phyloP scores from a whole-genome alignment of 768 basidiomycete species.

The Pulveroboletus ravenelii region DNA sequence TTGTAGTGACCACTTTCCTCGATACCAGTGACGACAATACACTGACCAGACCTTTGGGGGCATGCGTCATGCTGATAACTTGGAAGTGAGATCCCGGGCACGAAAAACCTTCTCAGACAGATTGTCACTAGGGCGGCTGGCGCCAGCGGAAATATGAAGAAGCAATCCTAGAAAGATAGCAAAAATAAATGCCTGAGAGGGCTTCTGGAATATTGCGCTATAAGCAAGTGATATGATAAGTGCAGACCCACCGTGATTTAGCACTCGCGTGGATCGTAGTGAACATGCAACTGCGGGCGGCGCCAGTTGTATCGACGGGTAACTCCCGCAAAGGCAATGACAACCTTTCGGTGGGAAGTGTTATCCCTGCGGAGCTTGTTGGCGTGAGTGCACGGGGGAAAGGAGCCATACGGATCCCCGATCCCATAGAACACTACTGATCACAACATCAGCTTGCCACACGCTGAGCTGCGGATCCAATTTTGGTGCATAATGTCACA shows the following conservation, averaged over 20 bases:
- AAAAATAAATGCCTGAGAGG: constrained; percentile 15
- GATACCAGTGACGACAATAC: too few species aligned
- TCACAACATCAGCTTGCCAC: not conserved
- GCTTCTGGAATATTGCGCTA: not conserved
- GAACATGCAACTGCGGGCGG: not conserved
- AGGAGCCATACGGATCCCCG: not conserved
- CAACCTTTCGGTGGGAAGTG: not conserved
- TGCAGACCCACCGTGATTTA: not conserved
- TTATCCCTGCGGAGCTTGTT: not conserved
- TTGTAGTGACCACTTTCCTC: not conserved
- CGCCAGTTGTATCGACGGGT: not conserved
- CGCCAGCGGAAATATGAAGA: not conserved
- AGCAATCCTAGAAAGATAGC: constrained; percentile 7
- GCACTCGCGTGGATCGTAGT: not conserved
- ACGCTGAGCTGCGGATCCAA: too few species aligned
- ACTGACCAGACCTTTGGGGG: not conserved
- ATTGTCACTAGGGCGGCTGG: not conserved
- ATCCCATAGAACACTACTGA: not conserved
- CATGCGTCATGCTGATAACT: not conserved
- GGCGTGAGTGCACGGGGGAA: not conserved
- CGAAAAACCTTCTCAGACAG: not conserved
- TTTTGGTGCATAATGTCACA: too few species aligned
- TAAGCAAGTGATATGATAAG: constrained; percentile 3
- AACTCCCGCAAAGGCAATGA: not conserved
- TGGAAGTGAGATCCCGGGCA: not conserved